Evolutionary conservation across 305 asterid species (phyloP), one percentile per base, ranked within the genome.

Genomic region (Solanum hybrid): DNA sequence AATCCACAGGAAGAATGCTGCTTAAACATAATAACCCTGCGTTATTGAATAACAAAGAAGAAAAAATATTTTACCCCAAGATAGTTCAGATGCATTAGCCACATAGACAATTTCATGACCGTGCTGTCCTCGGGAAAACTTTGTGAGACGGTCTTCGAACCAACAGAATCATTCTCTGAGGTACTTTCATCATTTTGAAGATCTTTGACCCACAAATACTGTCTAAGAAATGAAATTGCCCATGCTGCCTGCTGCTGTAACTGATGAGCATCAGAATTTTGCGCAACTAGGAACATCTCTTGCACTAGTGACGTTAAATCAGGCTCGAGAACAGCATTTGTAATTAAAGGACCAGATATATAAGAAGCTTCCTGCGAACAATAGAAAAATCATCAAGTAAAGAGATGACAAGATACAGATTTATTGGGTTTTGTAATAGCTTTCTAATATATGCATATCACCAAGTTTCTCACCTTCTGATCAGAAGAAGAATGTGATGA

Each of bases 211-310:
- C 95, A 93, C 76, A 95, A 66, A 69, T 88, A 93, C 91, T 97
- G 98, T 92, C 98, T 89, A 82, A 97, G 99, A 93, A 95, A 95
- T 29, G 98, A 95, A 90, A 96, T 87, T 89, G 98, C 94, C 99
- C 99, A 96, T 75, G 99, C 96, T 78, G 98, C 99, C 92, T 92
- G 91, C 88, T 96, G 95, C 91, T 94, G 97, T 88, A 94, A 91
- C 82, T 92, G 95, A 88, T 94, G 95, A 90, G 95, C 96, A 92
- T 93, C 94, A 91, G 97, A 92, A 90, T 91, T 95, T 92, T 95
- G 96, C 19, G 98, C 97, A 29, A 92, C 90, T 76, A 96, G 97
- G 93, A 96, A 97, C 64, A 96, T 92, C 88, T 97, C 99, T 91
- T 97, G 99, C 91, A 96, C 91, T 90, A 94, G 69, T 81, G 96